Conservation (phyloP, 83 land plant genomes). For the Thuja plicata region DNA sequence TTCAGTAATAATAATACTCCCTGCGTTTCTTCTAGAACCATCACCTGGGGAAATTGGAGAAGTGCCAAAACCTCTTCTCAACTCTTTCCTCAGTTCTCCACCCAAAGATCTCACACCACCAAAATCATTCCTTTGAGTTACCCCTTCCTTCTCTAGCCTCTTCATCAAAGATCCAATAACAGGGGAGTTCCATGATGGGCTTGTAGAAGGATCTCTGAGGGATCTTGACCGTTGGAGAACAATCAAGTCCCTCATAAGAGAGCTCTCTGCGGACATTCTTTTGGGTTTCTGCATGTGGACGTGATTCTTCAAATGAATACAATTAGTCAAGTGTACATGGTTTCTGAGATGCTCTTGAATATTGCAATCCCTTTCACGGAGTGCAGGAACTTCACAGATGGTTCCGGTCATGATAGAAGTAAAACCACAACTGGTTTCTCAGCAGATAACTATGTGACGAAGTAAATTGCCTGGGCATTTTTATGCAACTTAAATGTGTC, state of each 20-base stretch:
- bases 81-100: constrained; percentile 29
- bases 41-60: constrained; percentile 26
- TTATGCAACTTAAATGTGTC: background rate
- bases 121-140: constrained; percentile 13
- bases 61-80: constrained; percentile 27
- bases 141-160: constrained; percentile 29
- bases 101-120: constrained; percentile 51
- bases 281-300: constrained; percentile 65
- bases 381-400: constrained; percentile 27
- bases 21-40: constrained; percentile 28
- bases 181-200: constrained; percentile 62
- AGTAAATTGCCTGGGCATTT: background rate
- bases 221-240: constrained; percentile 69
- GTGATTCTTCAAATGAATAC: constrained; percentile 83
- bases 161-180: constrained; percentile 29
- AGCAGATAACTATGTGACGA: background rate
- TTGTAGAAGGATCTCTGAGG: constrained; percentile 69
- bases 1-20: background rate
- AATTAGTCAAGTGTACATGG: constrained; percentile 76
- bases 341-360: constrained; percentile 62
- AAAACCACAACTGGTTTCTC: constrained; percentile 13
- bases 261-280: constrained; percentile 33
- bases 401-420: constrained; percentile 57
- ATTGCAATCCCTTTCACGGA: constrained; percentile 34
- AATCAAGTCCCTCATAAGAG: constrained; percentile 65